These are phyloP conservation scores for Yamadazyma epiphylla DNA, from an alignment of 1,139 yeast species.

Conservation along the genomic window DNA sequence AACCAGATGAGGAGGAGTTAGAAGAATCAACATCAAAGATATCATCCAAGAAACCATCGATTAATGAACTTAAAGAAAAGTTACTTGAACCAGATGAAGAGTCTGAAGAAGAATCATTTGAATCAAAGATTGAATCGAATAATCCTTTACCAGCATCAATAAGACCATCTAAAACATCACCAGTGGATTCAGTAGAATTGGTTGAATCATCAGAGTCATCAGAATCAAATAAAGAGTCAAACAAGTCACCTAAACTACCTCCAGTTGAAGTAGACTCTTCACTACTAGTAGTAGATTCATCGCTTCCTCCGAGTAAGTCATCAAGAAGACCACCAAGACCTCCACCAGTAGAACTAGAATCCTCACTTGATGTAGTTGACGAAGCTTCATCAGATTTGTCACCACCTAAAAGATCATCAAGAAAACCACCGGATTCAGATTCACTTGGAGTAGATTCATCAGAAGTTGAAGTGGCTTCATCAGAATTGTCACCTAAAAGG, in stretches of 20 bases:
- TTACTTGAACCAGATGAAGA: conserved; percentile 13
- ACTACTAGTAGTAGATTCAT: conserved; percentile 10
- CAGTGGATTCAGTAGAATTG: conserved; percentile 4
- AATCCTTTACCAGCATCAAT: conserved; percentile 7
- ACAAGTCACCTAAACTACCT: conserved; percentile 9
- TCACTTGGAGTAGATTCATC: conserved; percentile 7
- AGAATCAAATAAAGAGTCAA: conserved; percentile 12
- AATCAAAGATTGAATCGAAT: conserved; percentile 4
- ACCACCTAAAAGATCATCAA: conserved; percentile 9
- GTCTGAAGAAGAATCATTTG: conserved; percentile 7
- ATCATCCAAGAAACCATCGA: conserved; percentile 18
- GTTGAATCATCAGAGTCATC: conserved; percentile 3
- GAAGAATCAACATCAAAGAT: conserved; percentile 15
- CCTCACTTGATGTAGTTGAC: conserved; percentile 11
- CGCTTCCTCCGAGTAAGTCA: conserved; percentile 12
- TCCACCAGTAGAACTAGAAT: conserved; percentile 12
- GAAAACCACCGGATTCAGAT: conserved; percentile 13
- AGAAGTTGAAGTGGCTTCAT: too few species aligned
- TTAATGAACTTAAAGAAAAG: conserved; percentile 11
- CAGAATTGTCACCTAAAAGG: conserved; percentile 13
- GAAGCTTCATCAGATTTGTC: conserved; percentile 4
- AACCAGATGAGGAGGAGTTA: conserved; percentile 9
- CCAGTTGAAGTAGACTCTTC: conserved; percentile 8
- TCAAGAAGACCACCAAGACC: conserved; percentile 11
- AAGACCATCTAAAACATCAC: conserved; percentile 11